A percentile compares a stretch with the other conserved stretches of the same genome.
Conservation (phyloP, 2,329 filamentous ascomycete species). For the Akanthomyces lecanii region DNA sequence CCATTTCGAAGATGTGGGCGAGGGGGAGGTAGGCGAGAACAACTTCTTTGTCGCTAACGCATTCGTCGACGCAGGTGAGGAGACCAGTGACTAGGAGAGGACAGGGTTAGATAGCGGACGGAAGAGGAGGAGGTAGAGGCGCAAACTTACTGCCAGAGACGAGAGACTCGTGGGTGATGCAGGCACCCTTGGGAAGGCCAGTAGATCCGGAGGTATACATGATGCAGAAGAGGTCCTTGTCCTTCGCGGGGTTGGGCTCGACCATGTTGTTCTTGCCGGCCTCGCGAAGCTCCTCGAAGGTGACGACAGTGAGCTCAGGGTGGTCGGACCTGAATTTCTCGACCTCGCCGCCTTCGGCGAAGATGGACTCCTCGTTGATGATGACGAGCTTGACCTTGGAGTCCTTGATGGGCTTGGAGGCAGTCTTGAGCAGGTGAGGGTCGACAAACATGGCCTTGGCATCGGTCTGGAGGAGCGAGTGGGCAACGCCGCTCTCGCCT, state of each 20-base stretch:
- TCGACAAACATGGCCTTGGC: conserved; percentile 84
- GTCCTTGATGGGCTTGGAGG: conserved; percentile 52
- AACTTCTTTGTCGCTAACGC: conserved; percentile 71
- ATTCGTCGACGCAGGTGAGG: conserved; percentile 69
- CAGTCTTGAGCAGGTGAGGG: conserved; percentile 66
- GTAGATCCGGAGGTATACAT: conserved; percentile 89
- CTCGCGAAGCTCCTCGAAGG: conserved; percentile 50
- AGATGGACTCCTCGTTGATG: conserved; percentile 56
- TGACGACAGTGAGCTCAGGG: conserved; percentile 49
- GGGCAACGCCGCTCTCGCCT: conserved; percentile 76
- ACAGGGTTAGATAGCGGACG: conserved; percentile 15
- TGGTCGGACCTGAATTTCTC: conserved; percentile 54
- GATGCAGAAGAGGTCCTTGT: conserved; percentile 77
- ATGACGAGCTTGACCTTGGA: conserved; percentile 56
- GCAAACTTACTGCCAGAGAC: conserved; percentile 60
- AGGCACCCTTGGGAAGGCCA: conserved; percentile 82
- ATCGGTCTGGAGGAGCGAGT: conserved; percentile 78
- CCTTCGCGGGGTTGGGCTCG: conserved; percentile 65
- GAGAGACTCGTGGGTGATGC: conserved; percentile 75
- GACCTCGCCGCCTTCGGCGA: conserved; percentile 48
- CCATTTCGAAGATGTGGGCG: conserved; percentile 94
- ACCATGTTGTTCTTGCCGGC: conserved; percentile 64
- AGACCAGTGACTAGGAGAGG: conserved; percentile 65
- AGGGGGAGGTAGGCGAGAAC: conserved; percentile 89
- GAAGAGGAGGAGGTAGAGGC: neutral